These are phyloP conservation scores for Aureococcus anophagefferens DNA, from an alignment of 108 stramenopile genomes.

Conservation along the genomic window DNA sequence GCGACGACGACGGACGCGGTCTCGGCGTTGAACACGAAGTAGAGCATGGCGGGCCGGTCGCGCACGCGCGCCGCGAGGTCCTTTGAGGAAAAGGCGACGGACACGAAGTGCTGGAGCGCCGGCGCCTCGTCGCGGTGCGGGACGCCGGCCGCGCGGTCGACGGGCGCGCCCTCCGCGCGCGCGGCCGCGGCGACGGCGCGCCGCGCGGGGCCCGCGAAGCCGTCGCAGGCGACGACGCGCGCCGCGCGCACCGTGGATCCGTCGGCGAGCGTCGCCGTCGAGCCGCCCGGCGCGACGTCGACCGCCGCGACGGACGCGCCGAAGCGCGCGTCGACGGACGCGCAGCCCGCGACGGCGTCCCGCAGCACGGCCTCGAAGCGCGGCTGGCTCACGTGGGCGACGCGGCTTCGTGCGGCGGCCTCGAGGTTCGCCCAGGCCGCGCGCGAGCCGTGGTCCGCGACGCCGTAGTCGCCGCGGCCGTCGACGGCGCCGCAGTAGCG, in stretches of 20 bases:
- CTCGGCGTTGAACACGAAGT: constrained; percentile 38
- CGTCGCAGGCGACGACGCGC: constrained; percentile 34
- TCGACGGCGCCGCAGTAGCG: constrained; percentile 8
- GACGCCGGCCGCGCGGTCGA: not conserved
- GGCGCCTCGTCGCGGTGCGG: not conserved
- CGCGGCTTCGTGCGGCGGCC: constrained; percentile 1
- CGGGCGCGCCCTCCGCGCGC: constrained; percentile 16
- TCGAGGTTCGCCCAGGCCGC: not conserved
- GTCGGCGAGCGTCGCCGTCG: not conserved
- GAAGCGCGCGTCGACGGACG: constrained; percentile 3
- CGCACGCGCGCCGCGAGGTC: constrained; percentile 12
- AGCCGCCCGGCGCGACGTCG: not conserved
- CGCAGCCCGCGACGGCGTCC: constrained; percentile 14
- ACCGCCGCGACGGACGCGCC: constrained; percentile 3
- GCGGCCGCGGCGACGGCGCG: constrained; percentile 7
- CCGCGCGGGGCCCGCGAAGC: constrained; percentile 29
- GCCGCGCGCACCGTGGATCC: constrained; percentile 6
- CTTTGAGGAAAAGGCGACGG: constrained; percentile 32
- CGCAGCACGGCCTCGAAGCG: constrained; percentile 30
- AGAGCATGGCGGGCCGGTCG: constrained; percentile 40
- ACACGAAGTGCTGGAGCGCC: constrained; percentile 26
- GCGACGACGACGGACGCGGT: constrained; percentile 42
- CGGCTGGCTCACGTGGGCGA: constrained; percentile 36
- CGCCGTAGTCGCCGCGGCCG: constrained; percentile 5
- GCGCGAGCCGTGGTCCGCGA: constrained; percentile 4